These are phyloP conservation scores for Populus pruinosa DNA, from an alignment of 345 rosid species.

Conservation along the genomic window DNA sequence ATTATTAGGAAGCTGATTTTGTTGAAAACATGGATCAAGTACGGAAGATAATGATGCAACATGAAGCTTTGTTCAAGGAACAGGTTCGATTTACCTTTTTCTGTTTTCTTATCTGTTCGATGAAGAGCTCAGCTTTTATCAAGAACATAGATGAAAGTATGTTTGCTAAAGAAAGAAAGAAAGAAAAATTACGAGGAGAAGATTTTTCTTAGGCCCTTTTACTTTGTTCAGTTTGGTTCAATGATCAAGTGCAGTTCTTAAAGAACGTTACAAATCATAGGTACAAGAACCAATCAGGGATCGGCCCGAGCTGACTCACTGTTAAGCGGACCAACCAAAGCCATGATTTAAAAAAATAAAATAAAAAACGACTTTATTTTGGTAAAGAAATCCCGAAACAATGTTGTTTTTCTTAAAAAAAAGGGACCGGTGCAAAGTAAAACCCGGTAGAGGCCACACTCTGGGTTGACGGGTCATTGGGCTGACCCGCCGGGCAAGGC, in stretches of 20 bases:
- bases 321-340: too few relatives aligned
- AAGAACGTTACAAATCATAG: not conserved
- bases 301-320: too few relatives aligned
- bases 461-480: too few relatives aligned
- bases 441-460: too few relatives aligned
- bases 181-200: too few relatives aligned
- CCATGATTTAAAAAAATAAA: too few relatives aligned
- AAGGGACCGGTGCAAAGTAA: too few relatives aligned
- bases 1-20: not conserved
- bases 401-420: too few relatives aligned
- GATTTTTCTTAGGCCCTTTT: not conserved
- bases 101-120: not conserved
- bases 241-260: not conserved
- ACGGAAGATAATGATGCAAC: constrained; percentile 17
- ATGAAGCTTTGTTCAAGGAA: constrained; percentile 18
- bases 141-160: not conserved
- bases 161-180: not conserved
- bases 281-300: too few relatives aligned
- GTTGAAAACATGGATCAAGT: constrained; percentile 16
- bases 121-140: not conserved
- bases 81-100: constrained; percentile 1
- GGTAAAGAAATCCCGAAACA: too few relatives aligned
- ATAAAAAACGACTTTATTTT: too few relatives aligned
- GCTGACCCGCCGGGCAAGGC: too few relatives aligned
- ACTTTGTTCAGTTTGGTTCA: not conserved